phyloP scores from a whole-genome alignment of 257 asterid genomes.

The Petunia secreta region DNA sequence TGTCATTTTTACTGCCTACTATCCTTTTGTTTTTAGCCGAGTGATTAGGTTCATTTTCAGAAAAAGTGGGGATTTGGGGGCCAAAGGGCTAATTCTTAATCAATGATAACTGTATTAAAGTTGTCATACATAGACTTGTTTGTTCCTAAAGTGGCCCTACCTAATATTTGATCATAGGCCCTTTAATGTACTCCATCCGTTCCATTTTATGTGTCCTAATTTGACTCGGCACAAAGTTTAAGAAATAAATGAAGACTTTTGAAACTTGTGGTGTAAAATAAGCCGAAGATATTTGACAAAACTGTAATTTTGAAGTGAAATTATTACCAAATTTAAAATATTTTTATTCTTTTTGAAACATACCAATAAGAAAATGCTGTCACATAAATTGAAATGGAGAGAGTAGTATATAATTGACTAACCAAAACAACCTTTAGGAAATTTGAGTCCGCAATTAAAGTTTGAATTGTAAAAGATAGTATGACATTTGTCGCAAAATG shows the following conservation, averaged over 20 bases:
- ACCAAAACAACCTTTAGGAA: not conserved
- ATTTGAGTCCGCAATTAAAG: not conserved
- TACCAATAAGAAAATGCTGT: too few species aligned
- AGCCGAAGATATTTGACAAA: too few species aligned
- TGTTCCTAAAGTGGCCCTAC: not conserved
- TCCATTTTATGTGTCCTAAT: too few species aligned
- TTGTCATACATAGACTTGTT: not conserved
- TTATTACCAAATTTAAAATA: too few species aligned
- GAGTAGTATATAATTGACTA: not conserved
- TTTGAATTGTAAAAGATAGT: too few species aligned
- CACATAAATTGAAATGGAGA: too few species aligned
- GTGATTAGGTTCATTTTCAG: not conserved
- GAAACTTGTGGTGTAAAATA: too few species aligned
- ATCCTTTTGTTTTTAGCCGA: not conserved
- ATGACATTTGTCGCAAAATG: not conserved
- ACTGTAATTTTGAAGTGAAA: too few species aligned
- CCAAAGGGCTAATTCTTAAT: not conserved
- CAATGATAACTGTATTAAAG: not conserved
- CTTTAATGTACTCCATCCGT: not conserved
- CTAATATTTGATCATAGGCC: not conserved
- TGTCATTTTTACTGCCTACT: not conserved
- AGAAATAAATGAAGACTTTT: too few species aligned
- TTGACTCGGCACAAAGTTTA: too few species aligned
- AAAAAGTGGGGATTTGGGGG: not conserved
- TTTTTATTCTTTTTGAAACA: too few species aligned